Conservation (phyloP, 345 rosid species). For the Capsella bursapastoris region DNA sequence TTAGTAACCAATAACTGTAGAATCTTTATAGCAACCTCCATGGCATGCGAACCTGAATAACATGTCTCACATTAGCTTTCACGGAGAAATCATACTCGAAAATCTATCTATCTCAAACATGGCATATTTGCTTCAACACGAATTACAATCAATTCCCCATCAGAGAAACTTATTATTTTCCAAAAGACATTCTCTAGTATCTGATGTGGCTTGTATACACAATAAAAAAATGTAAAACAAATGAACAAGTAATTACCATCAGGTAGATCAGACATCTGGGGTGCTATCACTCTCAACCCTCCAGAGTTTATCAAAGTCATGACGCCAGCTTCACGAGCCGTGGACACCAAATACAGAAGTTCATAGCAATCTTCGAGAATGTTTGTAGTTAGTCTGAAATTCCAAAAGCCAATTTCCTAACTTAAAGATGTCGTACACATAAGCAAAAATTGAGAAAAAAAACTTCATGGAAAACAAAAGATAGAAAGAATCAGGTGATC, state of each 20-base stretch:
- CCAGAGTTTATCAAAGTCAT: slow-evolving; percentile 56
- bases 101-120: slow-evolving; percentile 9
- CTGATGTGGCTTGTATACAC: background rate
- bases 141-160: background rate
- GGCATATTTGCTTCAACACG: background rate
- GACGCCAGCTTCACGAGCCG: slow-evolving; percentile 66
- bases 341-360: slow-evolving; percentile 64
- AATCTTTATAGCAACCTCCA: slow-evolving; percentile 77
- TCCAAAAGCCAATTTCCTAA: slow-evolving; percentile 30
- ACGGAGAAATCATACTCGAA: background rate
- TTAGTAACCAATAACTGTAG: slow-evolving; percentile 60
- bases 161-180: background rate
- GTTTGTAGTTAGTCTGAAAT: slow-evolving; percentile 50
- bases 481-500: slow-evolving; percentile 5
- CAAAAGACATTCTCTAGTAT: background rate
- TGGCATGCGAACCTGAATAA: slow-evolving; percentile 66
- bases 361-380: slow-evolving; percentile 78
- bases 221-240: background rate
- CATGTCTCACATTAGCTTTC: slow-evolving; percentile 15
- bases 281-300: slow-evolving; percentile 74
- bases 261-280: slow-evolving; percentile 57
- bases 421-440: slow-evolving; percentile 1
- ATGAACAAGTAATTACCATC: slow-evolving; percentile 57
- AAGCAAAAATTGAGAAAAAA: background rate
- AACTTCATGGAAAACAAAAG: background rate